Conservation (phyloP, 2,329 filamentous ascomycete genomes). For the Penicillium sp. region DNA sequence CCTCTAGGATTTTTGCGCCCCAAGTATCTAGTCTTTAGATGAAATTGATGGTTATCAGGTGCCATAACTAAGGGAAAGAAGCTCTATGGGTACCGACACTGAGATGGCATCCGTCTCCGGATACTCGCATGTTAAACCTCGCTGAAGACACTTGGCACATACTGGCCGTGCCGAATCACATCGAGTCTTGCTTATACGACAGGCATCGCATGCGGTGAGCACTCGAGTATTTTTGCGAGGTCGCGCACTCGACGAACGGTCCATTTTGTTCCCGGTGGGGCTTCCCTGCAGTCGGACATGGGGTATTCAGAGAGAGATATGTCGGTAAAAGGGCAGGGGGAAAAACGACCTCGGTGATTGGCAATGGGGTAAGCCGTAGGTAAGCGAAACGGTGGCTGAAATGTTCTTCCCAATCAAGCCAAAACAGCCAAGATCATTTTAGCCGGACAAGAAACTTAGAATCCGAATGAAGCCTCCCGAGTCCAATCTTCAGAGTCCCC, state of each 20-base stretch:
- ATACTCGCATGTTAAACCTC: slow-evolving; percentile 25
- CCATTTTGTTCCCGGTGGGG: slow-evolving; percentile 13
- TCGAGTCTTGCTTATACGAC: slow-evolving; percentile 26
- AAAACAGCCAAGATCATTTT: slow-evolving; percentile 4
- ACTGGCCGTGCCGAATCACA: slow-evolving; percentile 26
- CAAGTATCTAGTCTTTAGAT: slow-evolving; percentile 23
- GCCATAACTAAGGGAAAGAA: slow-evolving; percentile 6
- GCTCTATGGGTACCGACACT: slow-evolving; percentile 19
- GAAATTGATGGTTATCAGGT: slow-evolving; percentile 11
- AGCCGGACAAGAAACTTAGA: slow-evolving; percentile 3
- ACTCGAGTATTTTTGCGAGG: slow-evolving; percentile 26
- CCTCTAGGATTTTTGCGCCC: slow-evolving; percentile 23
- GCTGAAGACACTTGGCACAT: slow-evolving; percentile 26
- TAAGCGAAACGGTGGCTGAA: slow-evolving; percentile 9
- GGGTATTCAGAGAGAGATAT: not conserved
- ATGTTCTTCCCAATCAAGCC: slow-evolving; percentile 10
- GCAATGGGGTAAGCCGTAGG: slow-evolving; percentile 2
- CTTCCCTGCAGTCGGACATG: not conserved
- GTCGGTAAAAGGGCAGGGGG: not conserved
- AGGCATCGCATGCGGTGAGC: slow-evolving; percentile 26
- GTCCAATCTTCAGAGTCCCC: slow-evolving; percentile 17
- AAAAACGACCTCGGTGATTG: slow-evolving; percentile 2
- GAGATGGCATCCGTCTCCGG: slow-evolving; percentile 25
- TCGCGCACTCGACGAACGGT: slow-evolving; percentile 12
- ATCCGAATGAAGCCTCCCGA: not conserved